Conservation (phyloP, 176 grass and related monocot species). For the Metroxylon sagu region DNA sequence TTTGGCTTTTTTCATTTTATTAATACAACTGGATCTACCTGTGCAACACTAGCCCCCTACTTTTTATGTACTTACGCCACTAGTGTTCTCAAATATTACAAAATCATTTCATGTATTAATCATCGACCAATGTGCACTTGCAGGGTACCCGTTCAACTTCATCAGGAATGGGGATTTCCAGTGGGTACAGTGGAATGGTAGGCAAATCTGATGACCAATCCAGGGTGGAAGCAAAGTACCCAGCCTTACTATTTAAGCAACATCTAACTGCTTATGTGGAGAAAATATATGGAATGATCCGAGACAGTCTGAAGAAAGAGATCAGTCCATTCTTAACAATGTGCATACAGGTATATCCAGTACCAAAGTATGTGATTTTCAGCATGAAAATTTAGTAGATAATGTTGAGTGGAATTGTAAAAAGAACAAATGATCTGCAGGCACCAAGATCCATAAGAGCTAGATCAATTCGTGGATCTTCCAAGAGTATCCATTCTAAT, state of each 20-base stretch:
- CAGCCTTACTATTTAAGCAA: constrained; percentile 86
- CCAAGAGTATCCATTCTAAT: constrained; percentile 62
- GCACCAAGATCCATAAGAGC: constrained; percentile 61
- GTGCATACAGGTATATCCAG: constrained; percentile 66
- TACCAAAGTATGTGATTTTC: no score
- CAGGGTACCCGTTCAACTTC: constrained; percentile 66
- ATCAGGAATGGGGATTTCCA: constrained; percentile 45
- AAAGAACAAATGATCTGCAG: constrained; percentile 20
- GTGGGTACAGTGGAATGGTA: constrained; percentile 85
- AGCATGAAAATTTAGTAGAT: not conserved
- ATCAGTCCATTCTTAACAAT: constrained; percentile 67
- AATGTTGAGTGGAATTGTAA: not conserved
- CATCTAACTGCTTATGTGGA: constrained; percentile 86
- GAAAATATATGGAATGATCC: constrained; percentile 88
- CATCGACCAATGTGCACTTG: constrained; percentile 12
- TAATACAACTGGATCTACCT: no score
- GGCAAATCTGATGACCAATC: constrained; percentile 39
- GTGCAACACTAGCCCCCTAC: no score
- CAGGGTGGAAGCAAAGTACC: constrained; percentile 84
- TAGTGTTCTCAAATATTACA: no score
- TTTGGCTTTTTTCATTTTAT: no score
- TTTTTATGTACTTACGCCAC: no score
- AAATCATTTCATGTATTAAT: not conserved
- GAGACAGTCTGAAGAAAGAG: constrained; percentile 90
- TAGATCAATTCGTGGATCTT: constrained; percentile 61